Conservation (phyloP, 208 protist species). For the Porcisia deanei region DNA sequence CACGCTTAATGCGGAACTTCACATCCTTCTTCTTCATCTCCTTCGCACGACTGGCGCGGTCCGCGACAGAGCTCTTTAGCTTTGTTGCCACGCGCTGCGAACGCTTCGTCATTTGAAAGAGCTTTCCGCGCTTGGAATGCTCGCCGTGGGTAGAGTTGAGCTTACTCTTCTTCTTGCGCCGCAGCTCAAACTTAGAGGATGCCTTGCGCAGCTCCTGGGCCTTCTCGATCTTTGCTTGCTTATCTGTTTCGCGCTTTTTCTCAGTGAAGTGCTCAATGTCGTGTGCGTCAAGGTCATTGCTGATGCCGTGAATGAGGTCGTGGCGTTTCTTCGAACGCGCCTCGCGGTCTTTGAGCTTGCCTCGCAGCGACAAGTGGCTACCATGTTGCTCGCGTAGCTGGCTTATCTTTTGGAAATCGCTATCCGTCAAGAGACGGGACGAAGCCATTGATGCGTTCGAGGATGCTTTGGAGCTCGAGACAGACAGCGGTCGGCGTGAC, state of each 20-base stretch:
- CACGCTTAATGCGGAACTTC: slow-evolving; percentile 93
- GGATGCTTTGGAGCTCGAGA: slow-evolving; percentile 36
- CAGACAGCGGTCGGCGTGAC: slow-evolving; percentile 27
- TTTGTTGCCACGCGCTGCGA: slow-evolving; percentile 84
- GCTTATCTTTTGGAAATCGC: slow-evolving; percentile 84
- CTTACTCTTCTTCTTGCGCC: slow-evolving; percentile 91
- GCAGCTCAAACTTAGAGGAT: slow-evolving; percentile 86
- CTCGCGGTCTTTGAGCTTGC: slow-evolving; percentile 72
- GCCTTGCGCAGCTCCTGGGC: slow-evolving; percentile 81
- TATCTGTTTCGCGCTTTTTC: slow-evolving; percentile 74
- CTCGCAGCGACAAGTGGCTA: slow-evolving; percentile 70
- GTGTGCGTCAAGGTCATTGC: slow-evolving; percentile 68
- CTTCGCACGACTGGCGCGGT: slow-evolving; percentile 73
- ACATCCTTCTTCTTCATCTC: slow-evolving; percentile 93
- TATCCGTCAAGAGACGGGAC: slow-evolving; percentile 75
- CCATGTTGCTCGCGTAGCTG: slow-evolving; percentile 70
- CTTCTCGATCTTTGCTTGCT: slow-evolving; percentile 84
- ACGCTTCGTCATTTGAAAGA: slow-evolving; percentile 92
- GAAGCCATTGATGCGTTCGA: slow-evolving; percentile 47
- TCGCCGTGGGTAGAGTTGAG: slow-evolving; percentile 86
- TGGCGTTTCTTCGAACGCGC: slow-evolving; percentile 51
- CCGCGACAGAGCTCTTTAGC: slow-evolving; percentile 78
- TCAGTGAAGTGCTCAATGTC: slow-evolving; percentile 91
- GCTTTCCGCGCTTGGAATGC: slow-evolving; percentile 88
- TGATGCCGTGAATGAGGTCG: slow-evolving; percentile 82